These are phyloP conservation scores for Gossypium rotundifolium DNA, from an alignment of 345 rosid species.

Conservation along the genomic window DNA sequence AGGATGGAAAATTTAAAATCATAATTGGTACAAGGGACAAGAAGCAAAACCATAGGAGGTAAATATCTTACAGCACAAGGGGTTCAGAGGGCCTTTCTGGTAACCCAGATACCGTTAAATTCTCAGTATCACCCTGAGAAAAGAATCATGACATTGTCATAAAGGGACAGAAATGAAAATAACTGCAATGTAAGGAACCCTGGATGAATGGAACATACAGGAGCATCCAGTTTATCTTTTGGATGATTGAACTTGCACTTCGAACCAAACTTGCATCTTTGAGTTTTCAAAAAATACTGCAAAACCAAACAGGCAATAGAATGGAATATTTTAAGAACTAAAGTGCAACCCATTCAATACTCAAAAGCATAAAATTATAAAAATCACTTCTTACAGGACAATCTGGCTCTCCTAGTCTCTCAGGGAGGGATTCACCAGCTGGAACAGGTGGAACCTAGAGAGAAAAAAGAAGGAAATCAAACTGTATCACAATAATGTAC, in stretches of 20 bases:
- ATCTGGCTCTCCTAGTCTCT: conserved; percentile 86
- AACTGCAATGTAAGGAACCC: conserved; percentile 9
- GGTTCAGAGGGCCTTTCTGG: conserved; percentile 90
- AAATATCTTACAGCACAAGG: conserved; percentile 68
- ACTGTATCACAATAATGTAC: not conserved
- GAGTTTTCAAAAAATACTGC: conserved; percentile 88
- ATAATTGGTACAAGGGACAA: not conserved
- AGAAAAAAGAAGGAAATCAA: conserved; percentile 13
- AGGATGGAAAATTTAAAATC: conserved; percentile 17
- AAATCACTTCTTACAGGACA: conserved; percentile 69
- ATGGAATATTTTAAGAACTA: conserved; percentile 16
- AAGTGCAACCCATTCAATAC: conserved; percentile 10
- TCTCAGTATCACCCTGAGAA: conserved; percentile 52
- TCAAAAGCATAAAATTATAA: not conserved
- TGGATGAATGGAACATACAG: conserved; percentile 38
- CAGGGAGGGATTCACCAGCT: conserved; percentile 57
- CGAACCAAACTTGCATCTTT: conserved; percentile 81
- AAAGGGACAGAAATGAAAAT: conserved; percentile 4
- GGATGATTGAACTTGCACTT: conserved; percentile 98
- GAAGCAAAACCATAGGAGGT: not conserved
- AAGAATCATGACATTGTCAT: conserved; percentile 14
- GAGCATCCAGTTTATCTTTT: conserved; percentile 29
- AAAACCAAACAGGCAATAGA: conserved; percentile 14
- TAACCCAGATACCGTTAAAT: conserved; percentile 31
- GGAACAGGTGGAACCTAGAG: conserved; percentile 56